Evolutionary conservation across 768 basidiomycete genomes (phyloP), one percentile per base, ranked within the genome.

Genomic region (Kwoniella bestiolae): DNA sequence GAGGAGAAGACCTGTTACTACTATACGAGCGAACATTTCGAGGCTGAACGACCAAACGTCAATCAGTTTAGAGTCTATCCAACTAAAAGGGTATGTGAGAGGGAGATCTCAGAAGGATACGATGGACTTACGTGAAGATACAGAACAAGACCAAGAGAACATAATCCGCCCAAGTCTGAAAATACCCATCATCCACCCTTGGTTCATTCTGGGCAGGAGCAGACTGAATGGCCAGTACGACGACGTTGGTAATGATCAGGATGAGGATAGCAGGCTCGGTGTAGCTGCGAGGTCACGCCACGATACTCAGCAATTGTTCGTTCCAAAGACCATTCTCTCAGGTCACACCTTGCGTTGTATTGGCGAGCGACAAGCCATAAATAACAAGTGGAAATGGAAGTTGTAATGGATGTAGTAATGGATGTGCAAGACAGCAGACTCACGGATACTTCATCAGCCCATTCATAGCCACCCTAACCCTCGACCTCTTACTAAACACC

Each of bases 91-190:
- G n/a, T n/a, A n/a, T n/a, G n/a, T n/a, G n/a, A n/a, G n/a, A n/a
- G n/a, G n/a, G n/a, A n/a, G n/a, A n/a, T n/a, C n/a, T n/a, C n/a
- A n/a, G n/a, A 38, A 35, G 28, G 14, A 41, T 44, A 23, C n/a
- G 9, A 28, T 18, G 18, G 14, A 85, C 89, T 74, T 82, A 90
- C 90, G 92, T 93, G 85, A 92, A 97, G 71, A 91, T 73, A 64
- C 89, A 81, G 81, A 97, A 97, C 59, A 97, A 82, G 21, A 75
- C 85, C 79, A 97, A 91, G n/a, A 97, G 83, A 21, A 84, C 87
- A 74, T 86, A 89, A 80, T 97, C 94, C 74, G 94, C 92, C 94
- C 94, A 97, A 12, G 81, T 69, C 65, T 89, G 87, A 82, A 97
- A 96, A 83, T 90, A 97, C 7, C 92, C 92, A 31, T 68, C 56